Conservation (phyloP, 345 rosid species). For the Eucalyptus guilfoylei region DNA sequence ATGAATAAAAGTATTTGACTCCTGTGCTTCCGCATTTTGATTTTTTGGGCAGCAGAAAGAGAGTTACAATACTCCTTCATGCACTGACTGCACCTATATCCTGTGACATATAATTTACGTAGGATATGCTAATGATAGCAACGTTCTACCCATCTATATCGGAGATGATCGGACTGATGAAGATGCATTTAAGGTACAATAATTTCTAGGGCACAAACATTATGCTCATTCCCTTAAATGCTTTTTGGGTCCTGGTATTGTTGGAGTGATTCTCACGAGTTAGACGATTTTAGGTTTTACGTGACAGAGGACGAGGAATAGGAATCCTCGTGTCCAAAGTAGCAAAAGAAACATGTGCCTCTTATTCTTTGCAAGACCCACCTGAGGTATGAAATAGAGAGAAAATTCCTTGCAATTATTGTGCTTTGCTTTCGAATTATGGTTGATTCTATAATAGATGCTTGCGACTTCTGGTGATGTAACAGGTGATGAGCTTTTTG, state of each 20-base stretch:
- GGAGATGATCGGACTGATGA: conserved; percentile 95
- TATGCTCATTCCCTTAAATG: background rate
- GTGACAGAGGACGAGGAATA: conserved; percentile 64
- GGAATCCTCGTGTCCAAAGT: conserved; percentile 85
- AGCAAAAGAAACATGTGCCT: conserved; percentile 81
- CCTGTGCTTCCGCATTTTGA: background rate
- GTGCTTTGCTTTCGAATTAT: background rate
- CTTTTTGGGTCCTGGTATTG: background rate
- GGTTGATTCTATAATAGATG: background rate
- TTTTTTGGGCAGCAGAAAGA: background rate
- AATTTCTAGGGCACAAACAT: background rate
- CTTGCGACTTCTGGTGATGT: background rate
- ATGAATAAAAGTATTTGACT: background rate
- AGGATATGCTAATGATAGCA: conserved; percentile 59
- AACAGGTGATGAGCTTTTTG: conserved; percentile 71
- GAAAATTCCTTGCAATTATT: background rate
- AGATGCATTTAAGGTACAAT: conserved; percentile 81
- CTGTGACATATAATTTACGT: background rate
- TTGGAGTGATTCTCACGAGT: background rate
- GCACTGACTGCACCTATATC: background rate
- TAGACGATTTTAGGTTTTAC: conserved; percentile 36
- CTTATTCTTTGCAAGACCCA: conserved; percentile 84
- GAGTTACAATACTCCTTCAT: background rate
- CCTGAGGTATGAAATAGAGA: conserved; percentile 30
- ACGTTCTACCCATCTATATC: conserved; percentile 74